Base-by-base conservation (phyloP, 148 eudicot genomes). In the Rhododendron mucronatum region DNA sequence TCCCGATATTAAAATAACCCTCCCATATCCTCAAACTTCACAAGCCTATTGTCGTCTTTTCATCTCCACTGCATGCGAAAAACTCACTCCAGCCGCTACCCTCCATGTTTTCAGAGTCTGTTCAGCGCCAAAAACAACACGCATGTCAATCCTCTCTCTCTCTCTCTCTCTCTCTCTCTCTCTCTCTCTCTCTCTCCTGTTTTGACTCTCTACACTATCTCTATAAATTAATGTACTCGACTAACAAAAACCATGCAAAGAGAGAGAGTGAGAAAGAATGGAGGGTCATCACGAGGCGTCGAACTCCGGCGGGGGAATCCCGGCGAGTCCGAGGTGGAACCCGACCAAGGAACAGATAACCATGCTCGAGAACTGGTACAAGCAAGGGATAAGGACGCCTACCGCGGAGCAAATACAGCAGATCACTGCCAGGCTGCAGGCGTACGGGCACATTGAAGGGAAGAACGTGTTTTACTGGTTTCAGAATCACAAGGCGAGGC, bases 401-500 rank as follows among this genome's bases (percentile, higher is more conserved):
- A 89, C 81, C 48, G 95, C 99, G 0, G 96, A 94, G 35, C 99
- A 96, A 50, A 96, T 96, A 75, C 96, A 95, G 78, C 90, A 95
- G 84, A 96, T 96, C 0, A 93, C 98, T 3, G 85, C 85, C 1
- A 89, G 92, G 59, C 88, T 96, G 0, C 88, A 88, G 76, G 92
- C 82, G 44, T 93, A 83, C 65, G 99, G 99, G 35, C 94, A 93
- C 71, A 94, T 96, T 12, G 99, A 96, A 87, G 99, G 98, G 1
- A 96, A 96, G 87, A 96, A 96, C 83, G 99, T 96, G 9, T 96
- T 96, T 85, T 96, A 96, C 75, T 96, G 99, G 99, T 96, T 96
- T 80, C 99, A 96, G 37, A 96, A 96, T 90, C 99, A 96, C 55
- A 96, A 96, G 84, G 98, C 99, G 1, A 89, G 99, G 55, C 98